A percentile compares a stretch with the other conserved stretches of the same genome.
phyloP scores from a whole-genome alignment of 176 grass and related monocot genomes.

The Carex kokanica region DNA sequence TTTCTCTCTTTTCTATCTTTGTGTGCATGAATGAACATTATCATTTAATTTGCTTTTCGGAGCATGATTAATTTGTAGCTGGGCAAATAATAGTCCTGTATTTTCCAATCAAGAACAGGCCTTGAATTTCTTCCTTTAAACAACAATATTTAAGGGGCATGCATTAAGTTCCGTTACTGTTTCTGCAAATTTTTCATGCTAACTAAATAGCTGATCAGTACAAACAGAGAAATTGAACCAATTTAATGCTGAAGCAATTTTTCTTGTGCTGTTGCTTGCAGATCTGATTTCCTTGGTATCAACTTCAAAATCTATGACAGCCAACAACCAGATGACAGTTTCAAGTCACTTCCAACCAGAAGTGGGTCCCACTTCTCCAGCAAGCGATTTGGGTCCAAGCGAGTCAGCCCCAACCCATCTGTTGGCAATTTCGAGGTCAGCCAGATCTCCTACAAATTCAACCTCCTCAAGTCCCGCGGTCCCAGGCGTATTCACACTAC shows the following conservation, averaged over 20 bases:
- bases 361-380: constrained; percentile 32
- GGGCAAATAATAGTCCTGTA: background rate
- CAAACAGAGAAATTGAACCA: background rate
- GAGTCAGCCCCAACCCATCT: constrained; percentile 75
- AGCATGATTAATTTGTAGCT: background rate
- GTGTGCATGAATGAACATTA: background rate
- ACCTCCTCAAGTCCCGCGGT: constrained; percentile 83
- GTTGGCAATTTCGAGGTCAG: constrained; percentile 74
- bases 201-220: background rate
- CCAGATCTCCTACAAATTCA: constrained; percentile 83
- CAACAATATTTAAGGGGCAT: background rate
- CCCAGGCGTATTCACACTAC: constrained; percentile 74
- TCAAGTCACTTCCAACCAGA: constrained; percentile 60
- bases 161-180: background rate
- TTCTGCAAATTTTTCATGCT: background rate
- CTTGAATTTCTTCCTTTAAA: background rate
- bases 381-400: constrained; percentile 65
- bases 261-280: constrained; percentile 36
- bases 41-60: constrained; percentile 2
- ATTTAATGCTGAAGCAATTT: constrained; percentile 4
- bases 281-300: constrained; percentile 82
- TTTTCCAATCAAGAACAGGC: background rate
- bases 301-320: constrained; percentile 89
- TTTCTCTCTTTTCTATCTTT: background rate
- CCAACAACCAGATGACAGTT: constrained; percentile 57